Conservation (phyloP, 2,329 filamentous ascomycete genomes). For the Ascochyta fabae region DNA sequence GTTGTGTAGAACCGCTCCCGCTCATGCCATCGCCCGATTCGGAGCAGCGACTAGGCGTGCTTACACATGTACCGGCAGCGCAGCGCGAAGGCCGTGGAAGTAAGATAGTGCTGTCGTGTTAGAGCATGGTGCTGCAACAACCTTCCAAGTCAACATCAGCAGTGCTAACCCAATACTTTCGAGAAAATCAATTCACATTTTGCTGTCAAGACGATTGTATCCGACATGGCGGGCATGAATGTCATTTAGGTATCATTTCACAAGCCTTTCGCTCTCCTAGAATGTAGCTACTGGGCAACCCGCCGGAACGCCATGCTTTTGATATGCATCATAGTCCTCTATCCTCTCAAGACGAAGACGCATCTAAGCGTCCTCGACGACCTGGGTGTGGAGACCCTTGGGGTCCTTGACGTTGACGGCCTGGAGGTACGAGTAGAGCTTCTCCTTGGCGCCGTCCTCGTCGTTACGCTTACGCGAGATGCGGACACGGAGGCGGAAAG, state of each 20-base stretch:
- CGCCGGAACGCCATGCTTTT: conserved; percentile 47
- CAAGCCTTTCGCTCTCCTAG: conserved; percentile 40
- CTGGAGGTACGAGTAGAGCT: conserved; percentile 99
- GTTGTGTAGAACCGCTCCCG: background rate
- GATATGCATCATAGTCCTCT: conserved; percentile 36
- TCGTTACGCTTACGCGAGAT: conserved; percentile 99
- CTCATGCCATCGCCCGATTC: background rate
- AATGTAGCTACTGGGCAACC: conserved; percentile 44
- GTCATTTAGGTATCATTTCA: conserved; percentile 47
- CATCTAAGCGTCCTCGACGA: conserved; percentile 73
- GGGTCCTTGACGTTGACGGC: conserved; percentile 99
- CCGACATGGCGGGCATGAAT: conserved; percentile 37
- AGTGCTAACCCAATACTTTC: no score
- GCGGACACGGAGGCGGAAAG: conserved; percentile 95
- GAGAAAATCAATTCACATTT: no score
- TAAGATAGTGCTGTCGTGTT: no score
- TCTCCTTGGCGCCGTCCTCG: conserved; percentile 99
- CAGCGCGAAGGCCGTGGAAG: no score
- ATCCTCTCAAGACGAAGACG: conserved; percentile 13
- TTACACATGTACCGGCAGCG: background rate
- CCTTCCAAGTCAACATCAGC: no score
- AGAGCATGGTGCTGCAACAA: no score
- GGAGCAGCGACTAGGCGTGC: conserved; percentile 1
- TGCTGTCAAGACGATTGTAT: background rate
- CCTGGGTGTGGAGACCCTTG: conserved; percentile 93